phyloP scores from a whole-genome alignment of 306 rosid species.

The Rosa chinensis region DNA sequence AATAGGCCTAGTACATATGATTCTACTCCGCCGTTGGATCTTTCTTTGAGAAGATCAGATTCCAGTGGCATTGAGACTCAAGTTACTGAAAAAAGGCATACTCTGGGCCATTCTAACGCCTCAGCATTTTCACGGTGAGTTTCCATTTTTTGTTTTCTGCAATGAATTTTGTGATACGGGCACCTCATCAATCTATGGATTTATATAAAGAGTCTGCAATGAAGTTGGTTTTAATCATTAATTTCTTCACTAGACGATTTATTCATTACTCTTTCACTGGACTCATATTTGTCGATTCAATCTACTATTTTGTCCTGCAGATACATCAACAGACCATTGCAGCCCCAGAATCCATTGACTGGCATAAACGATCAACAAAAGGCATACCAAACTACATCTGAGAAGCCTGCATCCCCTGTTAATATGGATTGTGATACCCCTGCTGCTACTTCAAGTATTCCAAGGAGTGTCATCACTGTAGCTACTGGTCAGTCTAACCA shows the following conservation, averaged over 20 bases:
- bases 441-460: constrained; percentile 45
- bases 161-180: neutral
- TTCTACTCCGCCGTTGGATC: constrained; percentile 69
- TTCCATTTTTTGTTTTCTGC: constrained; percentile 7
- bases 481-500: constrained; percentile 62
- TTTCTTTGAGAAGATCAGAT: constrained; percentile 74
- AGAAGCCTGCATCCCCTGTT: constrained; percentile 32
- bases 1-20: constrained; percentile 51
- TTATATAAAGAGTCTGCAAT: neutral
- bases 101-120: constrained; percentile 68
- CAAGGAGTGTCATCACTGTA: constrained; percentile 41
- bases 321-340: constrained; percentile 64
- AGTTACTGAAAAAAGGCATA: constrained; percentile 51
- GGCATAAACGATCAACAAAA: constrained; percentile 45
- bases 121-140: constrained; percentile 88
- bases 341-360: constrained; percentile 34
- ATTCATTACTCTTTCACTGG: neutral
- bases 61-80: constrained; percentile 51
- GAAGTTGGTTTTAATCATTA: neutral
- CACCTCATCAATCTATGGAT: neutral
- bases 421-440: constrained; percentile 36
- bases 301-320: constrained; percentile 44
- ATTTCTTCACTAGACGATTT: constrained; percentile 14
- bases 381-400: constrained; percentile 46
- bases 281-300: constrained; percentile 21